Evolutionary conservation across 192 early-diverging fungal species (phyloP), one percentile per base, ranked within the genome.

Genomic region (Podila minutissima): DNA sequence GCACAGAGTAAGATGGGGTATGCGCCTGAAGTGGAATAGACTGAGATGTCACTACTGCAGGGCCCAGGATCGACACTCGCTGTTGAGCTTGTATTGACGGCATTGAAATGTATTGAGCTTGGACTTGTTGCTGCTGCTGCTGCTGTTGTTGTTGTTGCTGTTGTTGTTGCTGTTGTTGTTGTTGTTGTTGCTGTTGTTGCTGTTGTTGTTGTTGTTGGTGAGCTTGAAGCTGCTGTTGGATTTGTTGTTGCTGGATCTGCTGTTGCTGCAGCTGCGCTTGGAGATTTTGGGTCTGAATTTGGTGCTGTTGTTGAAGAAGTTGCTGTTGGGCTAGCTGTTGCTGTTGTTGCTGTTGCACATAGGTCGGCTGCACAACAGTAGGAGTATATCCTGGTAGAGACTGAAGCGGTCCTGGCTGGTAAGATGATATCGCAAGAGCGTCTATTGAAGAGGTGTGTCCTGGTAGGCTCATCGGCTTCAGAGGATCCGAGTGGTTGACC

Each of bases 171-270:
- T 32, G 68, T 31, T 20, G 68, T 33, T 70, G 68, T 33, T 62
- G 60, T 2, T 67, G 74, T 24, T 70, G 68, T 29, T 61, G 59
- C 6, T 48, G 68, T 15, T 29, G 66, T 8, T 35, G 66, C 10
- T 67, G 66, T 32, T 77, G 74, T 19, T 60, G 67, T 41, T 59
- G 68, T 24, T 59, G 48, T 57, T 72, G 75, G n/a, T 67, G 59
- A 10, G 69, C 29, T 11, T 81, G 69, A 29, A 81, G 59, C 26
- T 81, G 77, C 5, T 6, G 38, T 19, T 74, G 72, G 37, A 74
- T 37, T 19, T 67, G 67, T 2, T 75, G 61, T 5, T 46, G 62
- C 28, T 72, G 72, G 7, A 29, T 41, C 59, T 74, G 73, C 22
- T 67, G 73, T 20, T 48, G 41, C 29, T 67, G 66, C 33, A 62